Evolutionary conservation across 345 rosid genomes (phyloP), one percentile per base, ranked within the genome.

Genomic region (Bruguiera parviflora): DNA sequence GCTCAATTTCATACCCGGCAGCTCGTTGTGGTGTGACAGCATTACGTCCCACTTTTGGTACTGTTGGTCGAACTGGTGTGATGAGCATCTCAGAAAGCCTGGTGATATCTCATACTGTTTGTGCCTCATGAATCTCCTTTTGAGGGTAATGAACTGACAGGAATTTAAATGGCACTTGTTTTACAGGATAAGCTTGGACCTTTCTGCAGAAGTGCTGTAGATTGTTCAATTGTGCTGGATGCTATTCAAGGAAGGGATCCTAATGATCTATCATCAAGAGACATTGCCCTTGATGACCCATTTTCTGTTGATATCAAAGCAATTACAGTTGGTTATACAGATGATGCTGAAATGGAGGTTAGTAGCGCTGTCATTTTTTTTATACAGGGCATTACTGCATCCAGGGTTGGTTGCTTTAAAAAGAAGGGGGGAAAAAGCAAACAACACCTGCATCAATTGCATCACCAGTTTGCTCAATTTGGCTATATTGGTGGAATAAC

Each of bases 271-370:
- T 92, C 98, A 6, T 92, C 98, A 65, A 81, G 86, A 80, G 87
- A 90, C 65, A 78, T 92, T 32, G 84, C 81, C 22, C 78, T 86
- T 62, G 78, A 64, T 32, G 89, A 87, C 78, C 96, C 98, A 21
- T 92, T 90, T 72, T 80, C 84, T 0, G 85, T 90, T 46, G 92
- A 92, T 75, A 86, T 90, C 53, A 86, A 83, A 61, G 84, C 82
- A 63, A 93, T 92, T 64, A 89, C 85, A 4, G 96, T 90, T 75
- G 96, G 98, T 43, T 92, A 88, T 75, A 80, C 85, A 52, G 87
- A 90, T 64, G 97, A 90, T 77, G 93, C 96, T 25, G 96, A 90
- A 77, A 90, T 82, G 90, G 93, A 87, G 96, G 98, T 92, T 55
- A 75, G 78, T 66, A 1, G 24, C 27, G 51, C 57, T 29, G 55